Evolutionary conservation across 2,329 filamentous ascomycete species (phyloP).

Genomic region (Penicillium occitanis): DNA sequence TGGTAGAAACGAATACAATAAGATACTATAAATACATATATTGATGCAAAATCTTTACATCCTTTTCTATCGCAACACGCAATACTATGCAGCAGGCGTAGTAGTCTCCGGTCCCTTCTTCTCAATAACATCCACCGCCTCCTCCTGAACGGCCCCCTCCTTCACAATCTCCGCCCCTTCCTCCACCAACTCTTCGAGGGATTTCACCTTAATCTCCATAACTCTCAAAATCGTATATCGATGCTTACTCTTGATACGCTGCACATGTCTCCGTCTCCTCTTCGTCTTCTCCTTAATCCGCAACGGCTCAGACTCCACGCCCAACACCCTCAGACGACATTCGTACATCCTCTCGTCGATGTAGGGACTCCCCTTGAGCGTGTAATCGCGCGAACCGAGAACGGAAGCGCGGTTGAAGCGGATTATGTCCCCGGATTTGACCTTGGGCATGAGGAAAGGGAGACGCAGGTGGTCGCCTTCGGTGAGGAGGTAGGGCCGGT

Average conservation of each 20-base stretch:
- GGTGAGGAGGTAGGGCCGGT: conserved; percentile 52
- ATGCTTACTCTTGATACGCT: conserved; percentile 84
- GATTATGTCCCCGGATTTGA: conserved; percentile 77
- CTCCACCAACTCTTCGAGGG: conserved; percentile 53
- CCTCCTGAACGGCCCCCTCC: conserved; percentile 21
- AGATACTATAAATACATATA: conserved; percentile 18
- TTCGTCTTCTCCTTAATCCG: conserved; percentile 79
- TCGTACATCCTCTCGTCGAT: conserved; percentile 81
- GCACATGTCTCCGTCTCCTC: conserved; percentile 66
- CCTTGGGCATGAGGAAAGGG: conserved; percentile 75
- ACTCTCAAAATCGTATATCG: conserved; percentile 82
- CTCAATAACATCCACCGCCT: conserved; percentile 17
- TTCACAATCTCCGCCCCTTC: conserved; percentile 43
- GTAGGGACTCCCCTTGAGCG: conserved; percentile 76
- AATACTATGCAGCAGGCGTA: not conserved
- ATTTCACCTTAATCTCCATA: conserved; percentile 72
- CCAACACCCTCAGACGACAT: conserved; percentile 81
- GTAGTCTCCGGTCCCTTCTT: not conserved
- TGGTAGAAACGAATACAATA: conserved; percentile 2
- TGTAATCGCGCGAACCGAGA: conserved; percentile 86
- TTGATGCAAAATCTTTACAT: conserved; percentile 2
- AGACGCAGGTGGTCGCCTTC: conserved; percentile 72
- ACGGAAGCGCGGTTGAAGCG: conserved; percentile 81
- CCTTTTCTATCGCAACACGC: not conserved
- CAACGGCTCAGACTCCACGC: conserved; percentile 77